Evolutionary conservation across 805 yeast genomes (phyloP).

Genomic region (Yarrowia sp.): DNA sequence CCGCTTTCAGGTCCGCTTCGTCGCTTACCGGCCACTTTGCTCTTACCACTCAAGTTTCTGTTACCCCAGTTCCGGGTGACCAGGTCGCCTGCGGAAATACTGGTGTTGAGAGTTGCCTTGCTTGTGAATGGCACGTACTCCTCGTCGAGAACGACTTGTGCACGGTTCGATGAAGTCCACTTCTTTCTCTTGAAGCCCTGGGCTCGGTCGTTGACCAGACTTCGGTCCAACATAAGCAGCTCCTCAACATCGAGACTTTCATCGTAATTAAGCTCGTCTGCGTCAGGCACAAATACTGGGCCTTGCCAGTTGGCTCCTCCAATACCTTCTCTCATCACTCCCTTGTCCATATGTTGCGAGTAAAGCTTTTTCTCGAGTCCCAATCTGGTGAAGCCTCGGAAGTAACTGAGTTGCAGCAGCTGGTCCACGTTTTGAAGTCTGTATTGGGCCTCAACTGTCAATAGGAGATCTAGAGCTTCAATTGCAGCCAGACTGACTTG

Average conservation of each 20-base stretch:
- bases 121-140: conserved; percentile 1
- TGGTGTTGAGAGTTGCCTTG: background rate
- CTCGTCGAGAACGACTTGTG: background rate
- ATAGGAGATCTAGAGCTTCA: conserved; percentile 28
- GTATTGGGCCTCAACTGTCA: background rate
- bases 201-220: background rate
- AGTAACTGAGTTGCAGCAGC: conserved; percentile 4
- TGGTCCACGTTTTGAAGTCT: conserved; percentile 1
- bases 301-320: conserved; percentile 21
- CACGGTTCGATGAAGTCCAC: background rate
- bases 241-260: conserved; percentile 13
- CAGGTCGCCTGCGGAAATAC: background rate
- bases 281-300: conserved; percentile 9
- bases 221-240: conserved; percentile 15
- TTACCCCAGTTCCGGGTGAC: conserved; percentile 20
- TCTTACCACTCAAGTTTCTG: conserved; percentile 12
- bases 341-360: conserved; percentile 6
- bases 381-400: conserved; percentile 2
- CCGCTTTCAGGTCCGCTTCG: conserved; percentile 6
- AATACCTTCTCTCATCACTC: background rate
- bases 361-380: conserved; percentile 18
- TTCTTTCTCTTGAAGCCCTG: background rate
- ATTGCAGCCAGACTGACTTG: conserved; percentile 28
- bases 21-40: background rate
- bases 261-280: conserved; percentile 19